Evolutionary conservation across 208 protist species (phyloP).

Genomic region (Acanthamoeba lenticulata): DNA sequence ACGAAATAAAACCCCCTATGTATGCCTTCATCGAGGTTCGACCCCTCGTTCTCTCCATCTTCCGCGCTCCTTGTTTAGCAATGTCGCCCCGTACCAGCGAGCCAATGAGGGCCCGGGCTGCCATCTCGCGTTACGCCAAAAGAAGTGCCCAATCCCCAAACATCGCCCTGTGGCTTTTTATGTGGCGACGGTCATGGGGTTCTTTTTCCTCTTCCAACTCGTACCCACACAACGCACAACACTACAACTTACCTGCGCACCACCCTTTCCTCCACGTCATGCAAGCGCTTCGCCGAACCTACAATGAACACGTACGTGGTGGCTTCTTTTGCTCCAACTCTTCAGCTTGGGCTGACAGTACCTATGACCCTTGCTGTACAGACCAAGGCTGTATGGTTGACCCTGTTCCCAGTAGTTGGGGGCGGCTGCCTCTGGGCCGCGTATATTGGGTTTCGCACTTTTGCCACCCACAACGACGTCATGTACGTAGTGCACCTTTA

Average conservation of each 20-base stretch:
- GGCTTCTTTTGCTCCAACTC: too few relatives aligned
- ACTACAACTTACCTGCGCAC: neutral
- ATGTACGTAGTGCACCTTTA: neutral
- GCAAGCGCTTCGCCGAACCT: neutral
- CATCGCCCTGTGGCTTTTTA: neutral
- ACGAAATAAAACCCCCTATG: too few relatives aligned
- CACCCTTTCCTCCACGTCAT: neutral
- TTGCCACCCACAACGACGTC: constrained; percentile 39
- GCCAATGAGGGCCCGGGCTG: too few relatives aligned
- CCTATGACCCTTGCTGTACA: neutral
- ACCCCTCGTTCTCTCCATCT: too few relatives aligned
- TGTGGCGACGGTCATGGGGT: too few relatives aligned
- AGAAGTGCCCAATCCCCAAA: neutral
- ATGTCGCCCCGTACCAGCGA: too few relatives aligned
- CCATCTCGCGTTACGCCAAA: too few relatives aligned
- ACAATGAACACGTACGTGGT: constrained; percentile 24
- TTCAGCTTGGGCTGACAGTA: too few relatives aligned
- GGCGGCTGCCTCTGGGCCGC: constrained; percentile 4
- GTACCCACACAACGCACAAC: neutral
- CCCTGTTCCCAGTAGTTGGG: constrained; percentile 7
- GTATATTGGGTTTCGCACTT: constrained; percentile 32
- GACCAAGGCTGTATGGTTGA: constrained; percentile 55
- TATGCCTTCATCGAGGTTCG: too few relatives aligned
- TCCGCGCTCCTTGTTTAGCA: too few relatives aligned
- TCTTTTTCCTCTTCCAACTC: neutral